These are phyloP conservation scores for Astrocystis sublimbata DNA, from an alignment of 495 filamentous ascomycete species.

Conservation along the genomic window DNA sequence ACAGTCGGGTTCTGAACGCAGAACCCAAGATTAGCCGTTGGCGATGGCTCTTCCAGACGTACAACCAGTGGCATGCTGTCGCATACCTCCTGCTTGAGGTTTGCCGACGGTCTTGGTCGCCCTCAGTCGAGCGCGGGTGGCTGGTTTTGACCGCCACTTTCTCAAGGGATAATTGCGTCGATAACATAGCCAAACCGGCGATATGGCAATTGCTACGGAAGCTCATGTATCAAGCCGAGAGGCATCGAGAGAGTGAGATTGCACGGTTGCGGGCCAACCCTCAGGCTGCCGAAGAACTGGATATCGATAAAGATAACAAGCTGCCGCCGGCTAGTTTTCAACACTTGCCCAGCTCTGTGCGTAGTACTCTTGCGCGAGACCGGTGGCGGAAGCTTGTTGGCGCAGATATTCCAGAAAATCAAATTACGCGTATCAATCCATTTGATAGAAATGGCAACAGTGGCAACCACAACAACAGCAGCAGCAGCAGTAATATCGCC, in stretches of 20 bases:
- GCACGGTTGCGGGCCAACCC: slow-evolving; percentile 42
- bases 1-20: slow-evolving; percentile 61
- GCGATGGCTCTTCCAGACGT: slow-evolving; percentile 80
- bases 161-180: slow-evolving; percentile 52
- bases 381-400: slow-evolving; percentile 49
- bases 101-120: slow-evolving; percentile 65
- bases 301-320: slow-evolving; percentile 39
- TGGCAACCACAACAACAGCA: background rate
- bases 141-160: slow-evolving; percentile 65
- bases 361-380: slow-evolving; percentile 37
- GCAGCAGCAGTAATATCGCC: background rate
- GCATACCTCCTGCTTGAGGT: slow-evolving; percentile 77
- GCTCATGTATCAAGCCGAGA: slow-evolving; percentile 66
- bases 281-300: slow-evolving; percentile 42
- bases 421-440: background rate
- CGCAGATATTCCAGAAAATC: slow-evolving; percentile 30
- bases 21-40: slow-evolving; percentile 64
- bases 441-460: background rate
- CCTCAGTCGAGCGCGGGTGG: slow-evolving; percentile 80
- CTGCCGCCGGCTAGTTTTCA: slow-evolving; percentile 39
- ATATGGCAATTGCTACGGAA: slow-evolving; percentile 76
- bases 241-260: slow-evolving; percentile 53
- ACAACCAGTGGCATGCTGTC: slow-evolving; percentile 81
- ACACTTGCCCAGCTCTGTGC: slow-evolving; percentile 39
- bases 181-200: slow-evolving; percentile 59